These are phyloP conservation scores for Limnomonas spitsbergensis DNA, from an alignment of 139 green algal genomes.

Conservation along the genomic window DNA sequence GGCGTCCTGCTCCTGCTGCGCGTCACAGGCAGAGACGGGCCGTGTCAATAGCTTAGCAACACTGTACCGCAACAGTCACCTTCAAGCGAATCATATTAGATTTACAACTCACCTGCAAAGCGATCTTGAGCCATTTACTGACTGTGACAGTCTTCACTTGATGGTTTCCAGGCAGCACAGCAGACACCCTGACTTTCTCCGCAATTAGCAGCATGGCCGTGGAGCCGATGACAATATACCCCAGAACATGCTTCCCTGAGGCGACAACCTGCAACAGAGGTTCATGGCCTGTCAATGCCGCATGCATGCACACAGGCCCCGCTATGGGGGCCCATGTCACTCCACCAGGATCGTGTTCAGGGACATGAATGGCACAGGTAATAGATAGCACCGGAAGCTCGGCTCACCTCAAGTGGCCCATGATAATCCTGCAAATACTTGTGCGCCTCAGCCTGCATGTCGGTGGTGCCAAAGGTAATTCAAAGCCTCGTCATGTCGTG, in stretches of 20 bases:
- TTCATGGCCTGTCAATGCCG: background rate
- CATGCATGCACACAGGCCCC: background rate
- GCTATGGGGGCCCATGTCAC: background rate
- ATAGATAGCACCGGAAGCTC: too few species aligned
- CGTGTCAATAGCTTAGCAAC: too few species aligned
- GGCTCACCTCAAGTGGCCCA: too few species aligned
- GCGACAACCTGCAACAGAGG: slow-evolving; percentile 41
- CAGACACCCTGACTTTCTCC: slow-evolving; percentile 64
- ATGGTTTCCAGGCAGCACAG: slow-evolving; percentile 83
- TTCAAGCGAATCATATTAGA: too few species aligned
- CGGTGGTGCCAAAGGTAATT: too few species aligned
- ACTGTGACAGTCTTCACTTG: slow-evolving; percentile 77
- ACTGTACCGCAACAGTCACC: too few species aligned
- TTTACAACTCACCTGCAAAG: slow-evolving; percentile 58
- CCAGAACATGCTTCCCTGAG: slow-evolving; percentile 72
- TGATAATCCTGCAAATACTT: too few species aligned
- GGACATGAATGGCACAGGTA: background rate
- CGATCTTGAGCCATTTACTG: slow-evolving; percentile 75
- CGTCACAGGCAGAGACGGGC: too few species aligned
- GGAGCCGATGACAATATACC: slow-evolving; percentile 72
- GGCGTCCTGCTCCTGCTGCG: background rate
- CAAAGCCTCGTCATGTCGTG: too few species aligned
- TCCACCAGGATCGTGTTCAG: background rate
- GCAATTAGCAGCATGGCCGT: slow-evolving; percentile 80
- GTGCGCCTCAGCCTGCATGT: too few species aligned